These are phyloP conservation scores for Cadophora luteo-olivacea DNA, from an alignment of 2,329 filamentous ascomycete species.

Conservation along the genomic window DNA sequence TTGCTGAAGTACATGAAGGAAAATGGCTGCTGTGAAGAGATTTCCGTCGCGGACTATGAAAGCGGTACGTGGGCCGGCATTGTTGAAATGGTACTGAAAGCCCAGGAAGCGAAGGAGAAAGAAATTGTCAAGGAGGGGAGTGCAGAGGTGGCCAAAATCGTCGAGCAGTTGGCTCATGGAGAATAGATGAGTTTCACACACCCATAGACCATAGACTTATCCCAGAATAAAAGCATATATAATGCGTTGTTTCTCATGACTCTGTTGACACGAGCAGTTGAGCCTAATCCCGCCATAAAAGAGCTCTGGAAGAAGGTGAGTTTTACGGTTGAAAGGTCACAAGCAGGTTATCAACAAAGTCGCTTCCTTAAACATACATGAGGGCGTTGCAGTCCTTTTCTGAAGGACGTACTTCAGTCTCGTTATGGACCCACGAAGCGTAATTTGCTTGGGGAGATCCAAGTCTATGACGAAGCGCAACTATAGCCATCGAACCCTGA, in stretches of 20 bases:
- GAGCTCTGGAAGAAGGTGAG: neutral
- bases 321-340: no score
- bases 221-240: neutral
- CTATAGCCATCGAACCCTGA: neutral
- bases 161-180: neutral
- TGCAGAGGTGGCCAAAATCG: neutral
- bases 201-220: neutral
- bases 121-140: neutral
- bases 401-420: no score
- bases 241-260: no score
- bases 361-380: no score
- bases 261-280: no score
- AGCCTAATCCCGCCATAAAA: no score
- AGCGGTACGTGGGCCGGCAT: constrained; percentile 1
- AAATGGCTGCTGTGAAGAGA: constrained; percentile 13
- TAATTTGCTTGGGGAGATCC: no score
- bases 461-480: no score
- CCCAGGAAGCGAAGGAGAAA: neutral
- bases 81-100: neutral
- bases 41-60: constrained; percentile 12
- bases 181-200: neutral
- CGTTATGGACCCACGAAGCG: no score
- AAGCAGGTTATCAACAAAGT: no score
- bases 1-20: constrained; percentile 10
- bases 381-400: no score